Evolutionary conservation across 805 yeast species (phyloP).

Genomic region (Ogataea wickerhamii): DNA sequence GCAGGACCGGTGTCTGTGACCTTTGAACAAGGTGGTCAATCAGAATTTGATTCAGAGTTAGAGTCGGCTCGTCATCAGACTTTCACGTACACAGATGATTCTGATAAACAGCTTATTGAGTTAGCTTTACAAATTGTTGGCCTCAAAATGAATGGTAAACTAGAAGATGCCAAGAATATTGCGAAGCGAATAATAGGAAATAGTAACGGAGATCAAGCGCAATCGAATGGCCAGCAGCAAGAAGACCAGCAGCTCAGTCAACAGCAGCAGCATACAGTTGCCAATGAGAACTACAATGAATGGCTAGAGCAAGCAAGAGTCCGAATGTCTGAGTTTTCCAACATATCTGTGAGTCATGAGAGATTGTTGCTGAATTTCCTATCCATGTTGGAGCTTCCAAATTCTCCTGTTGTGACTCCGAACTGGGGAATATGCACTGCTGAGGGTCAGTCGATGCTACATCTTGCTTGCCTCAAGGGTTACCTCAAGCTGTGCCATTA

Average conservation of each 20-base stretch:
- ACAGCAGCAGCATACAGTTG: conserved; percentile 12
- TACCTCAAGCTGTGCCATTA: conserved; percentile 58
- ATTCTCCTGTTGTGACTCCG: conserved; percentile 55
- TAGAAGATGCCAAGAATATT: conserved; percentile 92
- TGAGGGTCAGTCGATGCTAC: conserved; percentile 86
- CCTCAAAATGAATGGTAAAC: conserved; percentile 89
- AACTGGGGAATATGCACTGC: conserved; percentile 78
- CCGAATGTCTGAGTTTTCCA: conserved; percentile 45
- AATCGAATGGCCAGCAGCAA: conserved; percentile 11
- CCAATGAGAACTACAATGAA: conserved; percentile 30
- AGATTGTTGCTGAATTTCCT: conserved; percentile 48
- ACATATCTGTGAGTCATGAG: conserved; percentile 45
- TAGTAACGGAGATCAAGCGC: conserved; percentile 33
- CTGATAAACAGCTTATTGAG: conserved; percentile 92
- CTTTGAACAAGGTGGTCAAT: conserved; percentile 40
- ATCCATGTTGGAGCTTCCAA: conserved; percentile 60
- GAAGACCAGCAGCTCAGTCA: conserved; percentile 16
- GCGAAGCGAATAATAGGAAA: conserved; percentile 87
- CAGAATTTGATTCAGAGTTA: conserved; percentile 13
- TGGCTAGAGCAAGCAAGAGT: conserved; percentile 55
- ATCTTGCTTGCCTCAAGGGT: conserved; percentile 77
- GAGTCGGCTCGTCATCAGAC: conserved; percentile 44
- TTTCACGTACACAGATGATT: conserved; percentile 91
- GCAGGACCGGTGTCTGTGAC: conserved; percentile 92
- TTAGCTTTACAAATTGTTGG: conserved; percentile 96